These are phyloP conservation scores for Aureobasidium uvarum DNA, from an alignment of 2,329 filamentous ascomycete species.

Conservation along the genomic window DNA sequence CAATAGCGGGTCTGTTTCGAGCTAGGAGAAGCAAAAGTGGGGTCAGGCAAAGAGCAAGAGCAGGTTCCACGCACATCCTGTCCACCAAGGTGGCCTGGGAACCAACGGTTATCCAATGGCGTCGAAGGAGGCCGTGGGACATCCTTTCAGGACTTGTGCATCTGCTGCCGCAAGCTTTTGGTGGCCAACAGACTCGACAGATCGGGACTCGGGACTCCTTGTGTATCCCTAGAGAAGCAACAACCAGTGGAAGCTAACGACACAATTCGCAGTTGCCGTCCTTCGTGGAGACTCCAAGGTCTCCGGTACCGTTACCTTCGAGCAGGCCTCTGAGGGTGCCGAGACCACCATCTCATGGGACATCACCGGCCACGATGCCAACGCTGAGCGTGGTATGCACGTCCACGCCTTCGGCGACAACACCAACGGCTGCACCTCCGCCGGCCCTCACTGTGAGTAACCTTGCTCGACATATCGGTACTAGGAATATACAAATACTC, in stretches of 20 bases:
- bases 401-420: constrained; percentile 99
- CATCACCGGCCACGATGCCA: constrained; percentile 87
- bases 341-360: constrained; percentile 89
- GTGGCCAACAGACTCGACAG: not conserved
- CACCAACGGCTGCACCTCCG: constrained; percentile 99
- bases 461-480: not conserved
- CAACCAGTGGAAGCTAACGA: not conserved
- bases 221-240: not conserved
- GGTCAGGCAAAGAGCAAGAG: constrained; percentile 42
- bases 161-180: not conserved
- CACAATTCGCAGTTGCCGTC: constrained; percentile 69
- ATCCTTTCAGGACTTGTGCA: not conserved
- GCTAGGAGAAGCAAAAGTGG: constrained; percentile 13
- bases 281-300: constrained; percentile 97
- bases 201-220: not conserved
- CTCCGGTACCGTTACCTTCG: constrained; percentile 89
- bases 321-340: constrained; percentile 78
- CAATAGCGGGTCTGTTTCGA: not conserved
- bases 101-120: constrained; percentile 15
- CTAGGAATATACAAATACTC: constrained; percentile 8
- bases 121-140: not conserved
- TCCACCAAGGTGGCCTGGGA: constrained; percentile 32
- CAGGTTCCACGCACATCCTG: constrained; percentile 34
- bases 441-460: constrained; percentile 89
- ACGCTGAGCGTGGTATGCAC: constrained; percentile 97